These are phyloP conservation scores for Phytophthora cactorum DNA, from an alignment of 352 stramenopile genomes.

Conservation along the genomic window DNA sequence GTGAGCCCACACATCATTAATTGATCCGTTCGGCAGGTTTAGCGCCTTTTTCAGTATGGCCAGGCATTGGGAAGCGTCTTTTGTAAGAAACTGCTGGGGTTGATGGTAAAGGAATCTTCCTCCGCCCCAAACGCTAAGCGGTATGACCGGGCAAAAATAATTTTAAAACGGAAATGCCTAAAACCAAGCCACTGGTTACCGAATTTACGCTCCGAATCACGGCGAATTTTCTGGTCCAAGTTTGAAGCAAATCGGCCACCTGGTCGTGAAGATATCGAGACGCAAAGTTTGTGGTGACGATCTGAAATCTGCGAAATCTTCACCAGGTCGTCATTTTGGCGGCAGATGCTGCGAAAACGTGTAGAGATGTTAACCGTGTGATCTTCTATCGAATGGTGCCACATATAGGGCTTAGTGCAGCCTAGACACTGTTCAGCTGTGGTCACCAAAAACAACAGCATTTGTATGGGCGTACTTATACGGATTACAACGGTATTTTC, in stretches of 20 bases:
- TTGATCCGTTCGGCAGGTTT: no score
- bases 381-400: not conserved
- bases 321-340: not conserved
- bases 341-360: not conserved
- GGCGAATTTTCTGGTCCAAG: not conserved
- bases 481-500: not conserved
- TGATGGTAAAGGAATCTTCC: no score
- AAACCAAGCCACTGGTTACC: no score
- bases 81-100: no score
- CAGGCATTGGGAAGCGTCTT: no score
- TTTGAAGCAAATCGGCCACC: not conserved
- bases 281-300: not conserved
- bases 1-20: no score
- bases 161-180: no score
- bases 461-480: not conserved
- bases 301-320: not conserved
- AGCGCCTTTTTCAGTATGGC: no score
- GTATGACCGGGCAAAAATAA: no score
- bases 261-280: not conserved
- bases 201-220: not conserved
- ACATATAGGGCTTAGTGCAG: not conserved
- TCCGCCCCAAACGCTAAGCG: no score
- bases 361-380: not conserved
- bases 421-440: no score
- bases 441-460: not conserved